Evolutionary conservation across 2,329 filamentous ascomycete species (phyloP), one percentile per base, ranked within the genome.

Genomic region (Beauveria sp.): DNA sequence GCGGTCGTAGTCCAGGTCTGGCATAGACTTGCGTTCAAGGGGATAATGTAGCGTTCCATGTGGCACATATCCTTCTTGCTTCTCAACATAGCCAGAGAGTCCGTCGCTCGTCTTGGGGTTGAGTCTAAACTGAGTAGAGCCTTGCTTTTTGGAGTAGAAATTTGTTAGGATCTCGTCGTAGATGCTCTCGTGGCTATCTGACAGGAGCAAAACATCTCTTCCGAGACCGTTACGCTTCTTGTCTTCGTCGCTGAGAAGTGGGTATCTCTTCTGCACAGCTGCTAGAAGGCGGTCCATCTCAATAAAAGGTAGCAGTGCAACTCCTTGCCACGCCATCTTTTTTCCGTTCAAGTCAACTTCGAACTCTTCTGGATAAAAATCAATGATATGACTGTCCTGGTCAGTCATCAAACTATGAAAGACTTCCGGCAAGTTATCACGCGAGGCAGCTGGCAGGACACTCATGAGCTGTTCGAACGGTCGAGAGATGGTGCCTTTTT

Each of bases 401-500:
- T 96, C 81, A 28, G 87, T 88, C 95, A 99, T 99, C 20, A 99
- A 81, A 60, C 88, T 82, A 70, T 96, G 92, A 77, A 98, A 99
- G 2, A 90, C 83, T 62, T 89, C 82, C 0, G 95, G 95, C 52
- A 99, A 87, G 18, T 93, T 90, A 73, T 97, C 92, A 60, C 93
- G 91, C 14, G 93, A 98, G 3, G 90, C 91, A 5, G 95, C 93
- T 18, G 95, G 95, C 70, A 99, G 82, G 56, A 99, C 95, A 68
- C 95, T 96, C 95, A 99, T 99, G 55, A 99, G 80, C 74, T 99
- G 95, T 75, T 99, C 95, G 71, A 96, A 99, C 0, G 95, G 96
- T 66, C 82, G 89, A 67, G 96, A 97, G 4, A 91, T 90, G 54
- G 81, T 85, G 12, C 93, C 93, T 73, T 93, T 91, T 62, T 91